Evolutionary conservation across 2,329 filamentous ascomycete species (phyloP), one percentile per base, ranked within the genome.

Genomic region (Zopfia rhizophila): DNA sequence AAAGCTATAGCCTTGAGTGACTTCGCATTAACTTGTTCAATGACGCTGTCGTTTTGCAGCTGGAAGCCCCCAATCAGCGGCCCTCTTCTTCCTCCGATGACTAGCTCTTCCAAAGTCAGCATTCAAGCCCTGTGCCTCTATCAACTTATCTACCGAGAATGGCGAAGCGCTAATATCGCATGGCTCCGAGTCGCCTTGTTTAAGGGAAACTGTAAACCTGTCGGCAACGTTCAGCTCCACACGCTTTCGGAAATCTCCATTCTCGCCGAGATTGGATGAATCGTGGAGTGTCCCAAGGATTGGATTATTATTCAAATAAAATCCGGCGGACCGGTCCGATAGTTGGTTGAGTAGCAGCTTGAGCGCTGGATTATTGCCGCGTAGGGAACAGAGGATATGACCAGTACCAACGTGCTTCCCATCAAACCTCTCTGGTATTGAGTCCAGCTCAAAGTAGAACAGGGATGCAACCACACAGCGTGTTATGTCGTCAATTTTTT

Each of bases 361-460:
- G 17, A 52, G 48, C n/a, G 33, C 45, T 13, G 23, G 18, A 35
- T 55, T 21, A 42, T 29, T 45, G 14, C 12, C 16, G 12, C 7
- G 27, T 42, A 52, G 10, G 7, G 21, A 45, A 36, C 30, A 52
- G 38, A 48, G 32, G 23, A 51, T 52, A 18, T 25, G 14, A n/a
- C 33, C 43, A 2, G 16, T 28, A 19, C 30, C 38, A 37, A 45
- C n/a, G 33, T 24, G 55, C 33, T 48, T 51, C n/a, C 39, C 38
- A 17, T 53, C 24, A 42, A 38, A 37, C 43, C 32, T 46, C 14
- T 58, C 45, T 27, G 35, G 49, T 12, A 23, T 19, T 23, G 12
- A 27, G 23, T 55, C 49, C 30, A 58, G 37, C 33, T 58, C 21
- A 45, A 58, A 58, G 41, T 58, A 58, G 30, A 58, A 58, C 28